Evolutionary conservation across 192 early-diverging fungal species (phyloP).

Genomic region (Borealophlyctis nickersoniae): DNA sequence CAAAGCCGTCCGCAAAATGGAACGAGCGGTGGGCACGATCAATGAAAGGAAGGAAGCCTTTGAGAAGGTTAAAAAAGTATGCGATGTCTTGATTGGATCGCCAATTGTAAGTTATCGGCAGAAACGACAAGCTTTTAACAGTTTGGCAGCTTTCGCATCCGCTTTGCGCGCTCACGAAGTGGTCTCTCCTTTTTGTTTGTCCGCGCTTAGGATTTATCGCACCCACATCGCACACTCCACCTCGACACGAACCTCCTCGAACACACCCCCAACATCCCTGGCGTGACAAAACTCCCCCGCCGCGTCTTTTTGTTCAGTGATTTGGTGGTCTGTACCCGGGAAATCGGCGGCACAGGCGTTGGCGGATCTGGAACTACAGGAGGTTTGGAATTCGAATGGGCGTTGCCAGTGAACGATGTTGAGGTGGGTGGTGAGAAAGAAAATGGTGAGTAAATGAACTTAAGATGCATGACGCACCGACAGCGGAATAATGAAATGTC

Average conservation of each 20-base stretch:
- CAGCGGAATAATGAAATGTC: too few relatives aligned
- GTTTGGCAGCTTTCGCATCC: too few relatives aligned
- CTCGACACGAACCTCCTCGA: slow-evolving; percentile 11
- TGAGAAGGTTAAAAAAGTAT: slow-evolving; percentile 18
- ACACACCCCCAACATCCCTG: neutral
- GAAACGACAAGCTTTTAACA: too few relatives aligned
- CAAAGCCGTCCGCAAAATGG: slow-evolving; percentile 9
- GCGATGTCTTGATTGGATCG: slow-evolving; percentile 8
- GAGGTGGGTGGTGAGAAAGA: too few relatives aligned
- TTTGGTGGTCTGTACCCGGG: slow-evolving; percentile 6
- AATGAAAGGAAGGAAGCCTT: slow-evolving; percentile 21
- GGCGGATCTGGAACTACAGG: too few relatives aligned
- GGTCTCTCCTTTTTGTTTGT: neutral
- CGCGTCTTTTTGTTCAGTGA: slow-evolving; percentile 17
- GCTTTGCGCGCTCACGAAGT: neutral
- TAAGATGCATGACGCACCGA: too few relatives aligned
- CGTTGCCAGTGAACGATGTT: too few relatives aligned
- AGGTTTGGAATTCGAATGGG: too few relatives aligned
- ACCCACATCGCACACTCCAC: slow-evolving; percentile 10
- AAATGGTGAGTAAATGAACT: too few relatives aligned
- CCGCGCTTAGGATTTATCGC: slow-evolving; percentile 6
- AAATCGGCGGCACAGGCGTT: too few relatives aligned
- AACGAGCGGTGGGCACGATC: slow-evolving; percentile 17
- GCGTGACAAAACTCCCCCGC: neutral
- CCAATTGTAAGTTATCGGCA: slow-evolving; percentile 18